Evolutionary conservation across 352 stramenopile species (phyloP).

Genomic region (Nothophytophthora sp.): DNA sequence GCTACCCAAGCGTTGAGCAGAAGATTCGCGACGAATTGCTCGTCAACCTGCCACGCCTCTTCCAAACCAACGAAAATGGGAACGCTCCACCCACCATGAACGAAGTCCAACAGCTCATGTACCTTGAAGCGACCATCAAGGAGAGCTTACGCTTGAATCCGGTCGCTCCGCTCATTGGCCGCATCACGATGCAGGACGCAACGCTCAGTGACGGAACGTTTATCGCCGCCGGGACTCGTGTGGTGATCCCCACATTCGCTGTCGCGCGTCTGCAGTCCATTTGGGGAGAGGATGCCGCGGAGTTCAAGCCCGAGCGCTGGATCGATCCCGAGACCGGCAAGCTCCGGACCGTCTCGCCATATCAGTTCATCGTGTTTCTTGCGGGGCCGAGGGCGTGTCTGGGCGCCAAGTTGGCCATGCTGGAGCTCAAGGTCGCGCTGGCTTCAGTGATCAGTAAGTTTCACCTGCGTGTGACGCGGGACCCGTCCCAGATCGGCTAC

Average conservation of each 20-base stretch:
- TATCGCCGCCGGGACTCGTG: conserved; percentile 43
- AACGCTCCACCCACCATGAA: conserved; percentile 34
- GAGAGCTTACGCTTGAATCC: conserved; percentile 75
- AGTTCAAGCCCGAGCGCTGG: conserved; percentile 77
- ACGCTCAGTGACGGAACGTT: conserved; percentile 65
- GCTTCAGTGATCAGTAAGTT: conserved; percentile 45
- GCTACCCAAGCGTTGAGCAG: conserved; percentile 40
- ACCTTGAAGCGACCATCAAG: conserved; percentile 61
- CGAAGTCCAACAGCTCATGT: conserved; percentile 51
- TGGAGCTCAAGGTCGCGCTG: conserved; percentile 62
- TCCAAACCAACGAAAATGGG: conserved; percentile 6
- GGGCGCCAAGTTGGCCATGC: conserved; percentile 54
- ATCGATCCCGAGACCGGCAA: conserved; percentile 41
- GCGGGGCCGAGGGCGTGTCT: conserved; percentile 67
- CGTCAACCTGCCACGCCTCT: conserved; percentile 36
- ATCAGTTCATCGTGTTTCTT: conserved; percentile 72
- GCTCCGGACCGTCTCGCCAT: conserved; percentile 45
- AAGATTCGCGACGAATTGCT: conserved; percentile 58
- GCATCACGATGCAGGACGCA: conserved; percentile 48
- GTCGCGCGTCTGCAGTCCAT: conserved; percentile 53
- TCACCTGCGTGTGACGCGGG: conserved; percentile 16
- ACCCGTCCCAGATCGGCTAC: conserved; percentile 41
- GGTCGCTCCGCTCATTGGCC: conserved; percentile 50
- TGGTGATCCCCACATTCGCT: conserved; percentile 56
- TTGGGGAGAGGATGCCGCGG: conserved; percentile 61